Percentiles rank a stretch among this genome's conserved stretches.
Evolutionary conservation across 1,284 basidiomycete species (phyloP).

Genomic region (Omphalotus olearius): DNA sequence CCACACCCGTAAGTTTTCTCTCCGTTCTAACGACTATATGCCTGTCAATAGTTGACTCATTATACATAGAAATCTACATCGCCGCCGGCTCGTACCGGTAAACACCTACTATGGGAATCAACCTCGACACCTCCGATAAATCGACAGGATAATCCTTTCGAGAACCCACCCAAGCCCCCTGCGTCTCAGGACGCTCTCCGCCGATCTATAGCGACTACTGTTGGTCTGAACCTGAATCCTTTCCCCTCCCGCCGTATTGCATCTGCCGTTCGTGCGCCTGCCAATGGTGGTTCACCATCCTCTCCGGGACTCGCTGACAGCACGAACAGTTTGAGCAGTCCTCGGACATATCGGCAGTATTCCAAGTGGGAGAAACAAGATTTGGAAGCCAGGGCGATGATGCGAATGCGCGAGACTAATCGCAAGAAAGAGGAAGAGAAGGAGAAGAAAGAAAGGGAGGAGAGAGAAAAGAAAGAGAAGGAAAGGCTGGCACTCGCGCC

Average conservation of each 20-base stretch:
- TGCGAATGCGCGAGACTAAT: constrained; percentile 51
- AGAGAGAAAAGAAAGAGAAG: constrained; percentile 28
- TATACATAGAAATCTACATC: constrained; percentile 16
- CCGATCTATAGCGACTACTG: constrained; percentile 11
- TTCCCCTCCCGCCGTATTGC: constrained; percentile 27
- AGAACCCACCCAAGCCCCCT: constrained; percentile 13
- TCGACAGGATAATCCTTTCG: constrained; percentile 14
- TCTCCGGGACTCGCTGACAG: constrained; percentile 41
- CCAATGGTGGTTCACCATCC: constrained; percentile 25
- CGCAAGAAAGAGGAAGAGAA: constrained; percentile 41
- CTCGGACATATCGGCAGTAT: constrained; percentile 44
- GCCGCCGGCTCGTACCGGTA: constrained; percentile 28
- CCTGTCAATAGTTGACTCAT: background rate
- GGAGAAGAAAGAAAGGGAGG: constrained; percentile 35
- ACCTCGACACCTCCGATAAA: constrained; percentile 19
- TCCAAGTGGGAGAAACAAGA: constrained; percentile 84
- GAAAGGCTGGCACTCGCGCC: constrained; percentile 27
- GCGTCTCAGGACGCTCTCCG: constrained; percentile 26
- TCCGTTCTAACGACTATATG: background rate
- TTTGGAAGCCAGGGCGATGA: constrained; percentile 72
- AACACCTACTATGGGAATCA: constrained; percentile 44
- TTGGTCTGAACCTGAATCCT: constrained; percentile 22
- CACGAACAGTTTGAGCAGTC: constrained; percentile 37
- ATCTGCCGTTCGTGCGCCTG: constrained; percentile 29
- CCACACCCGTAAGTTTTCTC: constrained; percentile 26